phyloP scores from a whole-genome alignment of 192 early-diverging fungal species.

The Rhizoclosmatium globosum region DNA sequence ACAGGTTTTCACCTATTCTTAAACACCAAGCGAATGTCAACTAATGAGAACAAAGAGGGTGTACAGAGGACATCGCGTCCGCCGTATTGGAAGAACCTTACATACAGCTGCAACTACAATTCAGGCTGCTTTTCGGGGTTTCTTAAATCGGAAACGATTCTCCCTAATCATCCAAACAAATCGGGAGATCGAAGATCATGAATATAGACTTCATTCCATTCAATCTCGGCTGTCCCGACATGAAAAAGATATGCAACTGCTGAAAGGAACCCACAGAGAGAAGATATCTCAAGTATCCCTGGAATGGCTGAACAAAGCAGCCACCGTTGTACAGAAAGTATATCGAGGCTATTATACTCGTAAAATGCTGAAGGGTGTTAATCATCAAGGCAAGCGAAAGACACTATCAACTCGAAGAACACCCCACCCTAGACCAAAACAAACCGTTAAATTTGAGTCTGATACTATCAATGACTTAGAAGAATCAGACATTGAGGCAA shows the following conservation, averaged over 20 bases:
- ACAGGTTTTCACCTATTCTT: too few species aligned
- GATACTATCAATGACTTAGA: background rate
- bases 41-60: background rate
- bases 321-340: background rate
- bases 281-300: background rate
- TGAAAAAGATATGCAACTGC: constrained; percentile 12
- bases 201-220: background rate
- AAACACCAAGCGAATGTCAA: too few species aligned
- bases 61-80: constrained; percentile 6
- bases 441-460: background rate
- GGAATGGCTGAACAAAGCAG: constrained; percentile 8
- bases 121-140: constrained; percentile 14
- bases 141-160: background rate
- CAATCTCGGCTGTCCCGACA: constrained; percentile 4
- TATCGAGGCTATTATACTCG: constrained; percentile 6
- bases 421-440: background rate
- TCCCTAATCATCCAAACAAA: background rate
- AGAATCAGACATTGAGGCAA: background rate
- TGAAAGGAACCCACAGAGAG: constrained; percentile 20
- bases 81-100: background rate
- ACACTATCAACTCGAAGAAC: background rate
- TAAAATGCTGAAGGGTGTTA: background rate
- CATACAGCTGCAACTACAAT: background rate
- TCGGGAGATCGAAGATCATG: background rate
- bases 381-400: background rate